These are phyloP conservation scores for Aureobasidium melanogenum DNA, from an alignment of 2,329 filamentous ascomycete genomes.

Conservation along the genomic window DNA sequence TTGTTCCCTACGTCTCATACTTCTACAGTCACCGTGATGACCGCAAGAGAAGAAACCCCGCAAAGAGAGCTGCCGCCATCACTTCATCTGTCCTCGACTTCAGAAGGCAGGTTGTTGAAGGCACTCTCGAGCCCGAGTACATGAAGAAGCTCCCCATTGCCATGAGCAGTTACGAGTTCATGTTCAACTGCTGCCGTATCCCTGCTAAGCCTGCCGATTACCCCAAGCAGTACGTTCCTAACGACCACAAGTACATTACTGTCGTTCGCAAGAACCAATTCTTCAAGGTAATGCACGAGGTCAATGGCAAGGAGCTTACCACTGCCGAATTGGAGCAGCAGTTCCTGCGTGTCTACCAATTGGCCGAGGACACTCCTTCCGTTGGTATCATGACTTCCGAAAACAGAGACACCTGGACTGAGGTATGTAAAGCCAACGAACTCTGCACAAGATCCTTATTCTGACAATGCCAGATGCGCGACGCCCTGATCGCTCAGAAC, in stretches of 20 bases:
- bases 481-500: conserved; percentile 65
- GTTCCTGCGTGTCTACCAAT: conserved; percentile 75
- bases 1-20: conserved; percentile 97
- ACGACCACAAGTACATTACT: conserved; percentile 77
- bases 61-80: conserved; percentile 87
- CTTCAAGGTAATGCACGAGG: conserved; percentile 80
- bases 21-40: conserved; percentile 99
- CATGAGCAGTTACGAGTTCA: conserved; percentile 98
- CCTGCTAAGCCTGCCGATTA: conserved; percentile 75
- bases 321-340: conserved; percentile 82
- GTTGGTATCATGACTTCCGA: conserved; percentile 82
- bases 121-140: conserved; percentile 88
- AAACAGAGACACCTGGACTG: conserved; percentile 88
- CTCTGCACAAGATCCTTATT: neutral
- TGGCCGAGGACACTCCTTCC: conserved; percentile 61
- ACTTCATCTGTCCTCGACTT: conserved; percentile 81
- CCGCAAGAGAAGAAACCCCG: conserved; percentile 73
- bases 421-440: conserved; percentile 37
- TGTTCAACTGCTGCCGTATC: conserved; percentile 93
- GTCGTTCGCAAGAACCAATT: conserved; percentile 94
- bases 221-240: conserved; percentile 66
- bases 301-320: conserved; percentile 77
- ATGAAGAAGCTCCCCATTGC: conserved; percentile 97
- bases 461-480: conserved; percentile 42
- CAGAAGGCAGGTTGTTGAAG: conserved; percentile 80